Base-by-base conservation (phyloP, 2,329 filamentous ascomycete species). In the Chrysosporium queenslandicum region DNA sequence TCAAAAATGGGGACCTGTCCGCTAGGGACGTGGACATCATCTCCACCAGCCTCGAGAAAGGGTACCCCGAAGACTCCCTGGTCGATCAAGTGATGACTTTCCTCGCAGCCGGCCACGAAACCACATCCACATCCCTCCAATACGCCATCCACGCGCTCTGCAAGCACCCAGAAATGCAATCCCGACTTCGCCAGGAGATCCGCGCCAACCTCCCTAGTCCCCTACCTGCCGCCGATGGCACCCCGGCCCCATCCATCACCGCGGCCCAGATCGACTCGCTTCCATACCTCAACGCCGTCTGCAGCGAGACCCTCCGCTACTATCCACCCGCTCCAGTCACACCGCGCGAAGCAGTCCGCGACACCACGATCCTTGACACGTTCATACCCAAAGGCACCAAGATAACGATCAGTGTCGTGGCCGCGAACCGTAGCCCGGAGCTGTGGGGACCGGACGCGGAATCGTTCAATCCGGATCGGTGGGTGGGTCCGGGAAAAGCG, bases 21-120 rank as follows among this genome's bases (percentile, higher is more conserved):
- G 69, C 56, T 34, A 56, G 53, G 2, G 81, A 82, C 42, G 67
- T 79, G 6, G 88, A 94, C 65, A 92, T 95, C 53, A 73, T 94
- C 30, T 87, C 84, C 0, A 85, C 91, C 0, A 88, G 88, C 14
- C 73, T 94, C 45, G 78, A 83, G 63, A 87, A 82, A 36, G 86
- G 85, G 4, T 92, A 94, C 68, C 78, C 71, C 11, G 86, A 92
- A 56, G 85, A 88, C 46, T 81, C 87, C 55, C 78, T 94, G n/a
- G 79, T 88, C 32, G 85, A 92, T 65, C 88, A 94, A 68, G 78
- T 92, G 64, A 92, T 94, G 86, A 94, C 87, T 0, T 92, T 94
- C 71, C 78, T 94, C 4, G 85, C 84, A 0, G 88, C 88, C 0
- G 84, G 83, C 20, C 87, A 91, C 66, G 86, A 91, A 69, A 91